Conservation (phyloP, 1,284 basidiomycete genomes). For the Gymnopus androsaceus region DNA sequence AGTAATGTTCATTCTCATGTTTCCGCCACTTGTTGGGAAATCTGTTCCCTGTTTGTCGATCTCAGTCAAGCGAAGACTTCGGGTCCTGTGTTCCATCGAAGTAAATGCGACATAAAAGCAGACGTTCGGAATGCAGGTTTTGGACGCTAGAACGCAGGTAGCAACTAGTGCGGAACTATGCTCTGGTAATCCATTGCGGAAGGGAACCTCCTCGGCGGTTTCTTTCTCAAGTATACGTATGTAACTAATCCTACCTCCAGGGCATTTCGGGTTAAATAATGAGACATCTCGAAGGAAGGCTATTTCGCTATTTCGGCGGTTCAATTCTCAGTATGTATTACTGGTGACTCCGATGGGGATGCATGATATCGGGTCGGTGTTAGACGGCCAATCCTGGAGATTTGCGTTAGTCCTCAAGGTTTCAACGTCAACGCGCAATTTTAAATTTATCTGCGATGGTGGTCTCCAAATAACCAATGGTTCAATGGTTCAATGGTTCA, state of each 20-base stretch:
- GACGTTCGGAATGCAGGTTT: background rate
- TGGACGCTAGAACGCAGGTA: background rate
- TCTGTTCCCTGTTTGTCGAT: constrained; percentile 2
- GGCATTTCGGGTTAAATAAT: too few species aligned
- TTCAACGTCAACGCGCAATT: too few species aligned
- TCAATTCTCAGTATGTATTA: too few species aligned
- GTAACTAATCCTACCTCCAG: too few species aligned
- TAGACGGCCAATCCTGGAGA: too few species aligned
- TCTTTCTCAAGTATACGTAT: background rate
- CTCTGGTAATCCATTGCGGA: constrained; percentile 1
- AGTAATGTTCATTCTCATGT: background rate
- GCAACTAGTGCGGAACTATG: constrained; percentile 3
- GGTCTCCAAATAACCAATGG: too few species aligned
- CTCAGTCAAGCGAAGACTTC: constrained; percentile 4
- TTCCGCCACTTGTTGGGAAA: constrained; percentile 1
- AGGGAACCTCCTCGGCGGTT: background rate
- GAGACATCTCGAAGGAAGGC: background rate
- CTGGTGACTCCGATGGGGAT: too few species aligned
- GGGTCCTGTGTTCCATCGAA: background rate
- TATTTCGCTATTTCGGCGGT: background rate
- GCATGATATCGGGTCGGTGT: too few species aligned
- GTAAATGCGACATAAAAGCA: background rate
- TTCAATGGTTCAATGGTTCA: too few species aligned
- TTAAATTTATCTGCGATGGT: too few species aligned
- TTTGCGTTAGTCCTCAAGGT: too few species aligned